These are phyloP conservation scores for Chimonanthus salicifolius DNA, from an alignment of 164 flowering plant species.

Conservation along the genomic window DNA sequence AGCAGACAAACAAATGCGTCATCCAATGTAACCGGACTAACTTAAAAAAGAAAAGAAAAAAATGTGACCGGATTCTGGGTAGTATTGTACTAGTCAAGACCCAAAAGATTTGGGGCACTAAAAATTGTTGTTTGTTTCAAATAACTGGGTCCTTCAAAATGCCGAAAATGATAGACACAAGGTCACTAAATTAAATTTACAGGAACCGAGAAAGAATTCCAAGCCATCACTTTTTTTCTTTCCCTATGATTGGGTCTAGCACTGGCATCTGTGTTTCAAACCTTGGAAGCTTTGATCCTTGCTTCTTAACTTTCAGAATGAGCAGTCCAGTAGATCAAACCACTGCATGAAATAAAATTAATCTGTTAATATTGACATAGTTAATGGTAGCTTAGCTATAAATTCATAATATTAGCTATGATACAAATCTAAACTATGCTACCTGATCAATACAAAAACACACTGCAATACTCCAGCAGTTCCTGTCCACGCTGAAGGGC, in stretches of 20 bases:
- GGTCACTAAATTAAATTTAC: slow-evolving; percentile 1
- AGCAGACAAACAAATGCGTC: no score
- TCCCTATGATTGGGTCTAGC: background rate
- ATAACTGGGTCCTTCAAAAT: background rate
- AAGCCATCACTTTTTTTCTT: background rate
- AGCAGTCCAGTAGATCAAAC: slow-evolving; percentile 72
- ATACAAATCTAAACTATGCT: background rate
- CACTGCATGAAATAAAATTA: slow-evolving; percentile 42
- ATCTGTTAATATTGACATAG: background rate
- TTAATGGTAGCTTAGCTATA: background rate
- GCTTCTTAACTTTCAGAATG: slow-evolving; percentile 34
- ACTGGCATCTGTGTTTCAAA: background rate
- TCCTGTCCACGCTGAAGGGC: slow-evolving; percentile 92
- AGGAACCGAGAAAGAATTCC: slow-evolving; percentile 3
- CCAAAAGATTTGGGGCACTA: background rate
- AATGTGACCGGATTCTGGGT: no score
- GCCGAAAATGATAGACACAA: background rate
- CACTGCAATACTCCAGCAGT: slow-evolving; percentile 92
- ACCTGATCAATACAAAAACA: slow-evolving; percentile 88
- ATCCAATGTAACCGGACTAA: no score
- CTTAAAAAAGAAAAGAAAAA: no score
- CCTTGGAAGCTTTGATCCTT: background rate
- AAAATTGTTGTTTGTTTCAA: background rate
- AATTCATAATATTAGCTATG: background rate
- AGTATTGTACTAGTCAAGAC: no score